These are phyloP conservation scores for Mucor piriformis DNA, from an alignment of 371 early-diverging fungal species.

Conservation along the genomic window DNA sequence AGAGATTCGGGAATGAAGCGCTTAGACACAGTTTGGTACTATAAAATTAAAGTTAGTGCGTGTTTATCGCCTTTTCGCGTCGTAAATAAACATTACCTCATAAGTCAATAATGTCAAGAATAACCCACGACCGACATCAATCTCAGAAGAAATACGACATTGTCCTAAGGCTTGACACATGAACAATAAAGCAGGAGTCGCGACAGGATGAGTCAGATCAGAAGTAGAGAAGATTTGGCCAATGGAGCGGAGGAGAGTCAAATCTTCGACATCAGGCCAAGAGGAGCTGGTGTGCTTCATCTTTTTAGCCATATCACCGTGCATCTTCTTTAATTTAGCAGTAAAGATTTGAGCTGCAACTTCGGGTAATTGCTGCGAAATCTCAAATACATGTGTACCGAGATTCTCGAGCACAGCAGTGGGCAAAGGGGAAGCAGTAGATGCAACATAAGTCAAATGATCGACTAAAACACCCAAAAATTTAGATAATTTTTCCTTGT, in stretches of 20 bases:
- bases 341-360: conserved; percentile 42
- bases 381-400: conserved; percentile 55
- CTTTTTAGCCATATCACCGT: conserved; percentile 40
- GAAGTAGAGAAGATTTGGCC: conserved; percentile 84
- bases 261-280: conserved; percentile 60
- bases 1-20: conserved; percentile 86
- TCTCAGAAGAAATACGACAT: conserved; percentile 57
- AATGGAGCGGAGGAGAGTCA: conserved; percentile 64
- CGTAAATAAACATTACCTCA: conserved; percentile 59
- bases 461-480: conserved; percentile 70
- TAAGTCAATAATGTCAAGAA: conserved; percentile 71
- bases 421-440: conserved; percentile 53
- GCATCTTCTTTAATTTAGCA: conserved; percentile 46
- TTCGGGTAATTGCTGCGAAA: conserved; percentile 57
- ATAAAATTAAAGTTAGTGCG: conserved; percentile 5
- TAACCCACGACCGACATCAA: conserved; percentile 74
- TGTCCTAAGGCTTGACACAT: conserved; percentile 77
- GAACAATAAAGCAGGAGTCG: conserved; percentile 81
- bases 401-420: conserved; percentile 56
- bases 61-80: too few species aligned
- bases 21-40: conserved; percentile 76
- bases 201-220: conserved; percentile 84
- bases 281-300: conserved; percentile 38
- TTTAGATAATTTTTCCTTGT: conserved; percentile 67
- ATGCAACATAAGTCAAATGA: conserved; percentile 66